phyloP scores from a whole-genome alignment of 2,329 filamentous ascomycete genomes.

The Epichloe amarillans region DNA sequence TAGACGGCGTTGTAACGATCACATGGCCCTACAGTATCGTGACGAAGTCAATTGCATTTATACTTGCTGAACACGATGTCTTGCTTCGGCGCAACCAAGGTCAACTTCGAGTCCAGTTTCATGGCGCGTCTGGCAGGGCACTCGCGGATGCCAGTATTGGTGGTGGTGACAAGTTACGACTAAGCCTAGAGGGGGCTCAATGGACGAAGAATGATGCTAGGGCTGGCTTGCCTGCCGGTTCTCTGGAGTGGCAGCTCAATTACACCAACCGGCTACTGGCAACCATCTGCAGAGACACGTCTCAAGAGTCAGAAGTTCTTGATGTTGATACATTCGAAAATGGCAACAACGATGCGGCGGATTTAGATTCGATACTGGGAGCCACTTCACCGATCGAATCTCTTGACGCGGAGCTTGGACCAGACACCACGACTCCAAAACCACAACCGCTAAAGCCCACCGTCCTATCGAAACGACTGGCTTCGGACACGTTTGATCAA shows the following conservation, averaged over 20 bases:
- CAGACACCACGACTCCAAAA: slow-evolving; percentile 3
- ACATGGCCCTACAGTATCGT: slow-evolving; percentile 86
- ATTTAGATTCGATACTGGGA: background rate
- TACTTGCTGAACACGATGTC: slow-evolving; percentile 76
- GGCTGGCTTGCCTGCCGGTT: slow-evolving; percentile 34
- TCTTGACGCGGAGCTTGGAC: background rate
- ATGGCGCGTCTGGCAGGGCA: slow-evolving; percentile 54
- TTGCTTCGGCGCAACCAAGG: slow-evolving; percentile 63
- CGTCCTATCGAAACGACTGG: slow-evolving; percentile 20
- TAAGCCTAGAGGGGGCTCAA: slow-evolving; percentile 55
- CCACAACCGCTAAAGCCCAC: slow-evolving; percentile 2
- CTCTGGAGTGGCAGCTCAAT: slow-evolving; percentile 45
- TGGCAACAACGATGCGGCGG: slow-evolving; percentile 7
- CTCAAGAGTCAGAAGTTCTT: slow-evolving; percentile 34
- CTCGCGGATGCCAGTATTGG: slow-evolving; percentile 55
- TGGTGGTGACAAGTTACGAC: slow-evolving; percentile 62
- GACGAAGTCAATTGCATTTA: slow-evolving; percentile 58
- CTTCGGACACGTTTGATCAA: slow-evolving; percentile 23
- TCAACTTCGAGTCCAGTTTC: slow-evolving; percentile 68
- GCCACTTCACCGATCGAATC: background rate
- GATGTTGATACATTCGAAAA: slow-evolving; percentile 30
- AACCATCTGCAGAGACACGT: slow-evolving; percentile 28
- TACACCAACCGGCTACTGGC: slow-evolving; percentile 38
- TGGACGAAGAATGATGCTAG: slow-evolving; percentile 45
- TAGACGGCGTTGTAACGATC: slow-evolving; percentile 67